A percentile compares a stretch with the other conserved stretches of the same genome.
Conservation (phyloP, 768 basidiomycete species). For the Leccinellum albellum region DNA sequence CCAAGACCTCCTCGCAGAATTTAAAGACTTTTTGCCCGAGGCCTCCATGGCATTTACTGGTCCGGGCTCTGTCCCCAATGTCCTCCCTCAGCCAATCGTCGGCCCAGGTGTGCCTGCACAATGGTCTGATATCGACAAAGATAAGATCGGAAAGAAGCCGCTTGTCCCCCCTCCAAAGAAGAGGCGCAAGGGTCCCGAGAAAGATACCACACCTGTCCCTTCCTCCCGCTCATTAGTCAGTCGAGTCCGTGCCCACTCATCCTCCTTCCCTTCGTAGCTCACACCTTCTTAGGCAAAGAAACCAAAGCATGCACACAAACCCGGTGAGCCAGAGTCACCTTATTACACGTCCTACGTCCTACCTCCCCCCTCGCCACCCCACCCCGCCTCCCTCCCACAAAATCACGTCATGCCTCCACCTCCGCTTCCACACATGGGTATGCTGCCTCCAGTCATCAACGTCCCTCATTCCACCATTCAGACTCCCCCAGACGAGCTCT, state of each 20-base stretch:
- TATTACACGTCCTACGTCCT: conserved; percentile 44
- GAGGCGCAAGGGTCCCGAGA: conserved; percentile 61
- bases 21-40: conserved; percentile 79
- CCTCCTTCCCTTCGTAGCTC: conserved; percentile 1
- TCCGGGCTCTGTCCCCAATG: conserved; percentile 41
- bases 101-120: conserved; percentile 32
- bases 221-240: conserved; percentile 45
- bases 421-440: conserved; percentile 24
- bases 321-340: conserved; percentile 53
- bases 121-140: conserved; percentile 41
- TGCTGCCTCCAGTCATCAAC: conserved; percentile 23
- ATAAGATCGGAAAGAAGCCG: conserved; percentile 44
- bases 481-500: conserved; percentile 65
- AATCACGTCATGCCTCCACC: conserved; percentile 30
- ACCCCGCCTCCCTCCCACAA: conserved; percentile 16
- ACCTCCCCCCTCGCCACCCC: conserved; percentile 34
- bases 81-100: conserved; percentile 47
- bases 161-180: conserved; percentile 44
- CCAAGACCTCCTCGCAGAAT: conserved; percentile 74
- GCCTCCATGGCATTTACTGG: conserved; percentile 41
- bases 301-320: conserved; percentile 57
- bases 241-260: conserved; percentile 37
- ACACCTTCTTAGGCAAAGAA: conserved; percentile 49
- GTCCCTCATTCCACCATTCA: conserved; percentile 31
- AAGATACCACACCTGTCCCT: conserved; percentile 62